Evolutionary conservation across 768 basidiomycete genomes (phyloP).

Genomic region (Serendipita sp.): DNA sequence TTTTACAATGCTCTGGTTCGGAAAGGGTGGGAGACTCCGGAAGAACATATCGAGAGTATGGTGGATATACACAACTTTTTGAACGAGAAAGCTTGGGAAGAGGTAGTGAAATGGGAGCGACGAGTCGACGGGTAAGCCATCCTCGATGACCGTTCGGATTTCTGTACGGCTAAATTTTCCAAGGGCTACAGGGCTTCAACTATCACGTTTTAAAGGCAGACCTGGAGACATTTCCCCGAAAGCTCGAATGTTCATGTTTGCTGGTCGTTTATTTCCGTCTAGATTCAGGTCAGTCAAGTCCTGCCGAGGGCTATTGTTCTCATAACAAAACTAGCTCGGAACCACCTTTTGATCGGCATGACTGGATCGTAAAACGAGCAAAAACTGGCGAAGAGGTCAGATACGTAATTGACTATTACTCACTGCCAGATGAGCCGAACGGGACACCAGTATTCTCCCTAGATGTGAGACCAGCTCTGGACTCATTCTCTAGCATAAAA

Average conservation of each 20-base stretch:
- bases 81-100: conserved; percentile 92
- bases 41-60: conserved; percentile 91
- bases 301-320: conserved; percentile 5
- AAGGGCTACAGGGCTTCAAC: conserved; percentile 46
- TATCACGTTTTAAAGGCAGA: conserved; percentile 73
- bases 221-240: conserved; percentile 93
- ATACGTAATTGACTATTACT: conserved; percentile 98
- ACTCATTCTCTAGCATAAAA: conserved; percentile 60
- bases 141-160: background rate
- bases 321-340: conserved; percentile 39
- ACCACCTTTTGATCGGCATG: conserved; percentile 94
- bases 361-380: conserved; percentile 84
- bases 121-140: conserved; percentile 39
- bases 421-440: conserved; percentile 73
- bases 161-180: conserved; percentile 16
- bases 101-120: conserved; percentile 88
- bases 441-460: conserved; percentile 91
- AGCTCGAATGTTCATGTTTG: conserved; percentile 70
- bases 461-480: conserved; percentile 89
- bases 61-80: conserved; percentile 97
- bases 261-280: conserved; percentile 78
- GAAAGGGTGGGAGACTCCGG: conserved; percentile 96
- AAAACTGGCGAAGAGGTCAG: conserved; percentile 67
- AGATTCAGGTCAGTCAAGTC: conserved; percentile 59
- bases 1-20: conserved; percentile 93